Percentiles rank a stretch among this genome's conserved stretches.
phyloP scores from a whole-genome alignment of 305 asterid genomes.

The Fraxinus latifolia region DNA sequence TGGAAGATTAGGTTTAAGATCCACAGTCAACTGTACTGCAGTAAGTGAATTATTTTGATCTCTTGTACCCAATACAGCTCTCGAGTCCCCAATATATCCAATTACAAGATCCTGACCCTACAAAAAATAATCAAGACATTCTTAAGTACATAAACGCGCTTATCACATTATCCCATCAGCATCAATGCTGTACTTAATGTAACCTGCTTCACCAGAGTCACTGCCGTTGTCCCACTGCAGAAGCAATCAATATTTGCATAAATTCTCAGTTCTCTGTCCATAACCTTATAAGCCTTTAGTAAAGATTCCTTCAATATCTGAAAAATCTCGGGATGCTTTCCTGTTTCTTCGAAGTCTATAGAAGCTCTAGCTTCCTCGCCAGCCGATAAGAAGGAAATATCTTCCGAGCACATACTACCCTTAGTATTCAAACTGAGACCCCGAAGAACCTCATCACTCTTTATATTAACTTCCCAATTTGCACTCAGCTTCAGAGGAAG shows the following conservation, averaged over 20 bases:
- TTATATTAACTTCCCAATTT: constrained; percentile 53
- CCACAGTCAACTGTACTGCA: constrained; percentile 75
- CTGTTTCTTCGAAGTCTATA: constrained; percentile 12
- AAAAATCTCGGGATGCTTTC: constrained; percentile 14
- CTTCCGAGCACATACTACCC: constrained; percentile 51
- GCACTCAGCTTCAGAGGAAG: constrained; percentile 71
- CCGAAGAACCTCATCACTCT: constrained; percentile 42
- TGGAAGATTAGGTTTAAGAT: constrained; percentile 84
- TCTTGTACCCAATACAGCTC: constrained; percentile 72
- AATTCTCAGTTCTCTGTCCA: constrained; percentile 30
- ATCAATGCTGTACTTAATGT: neutral
- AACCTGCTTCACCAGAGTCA: constrained; percentile 33
- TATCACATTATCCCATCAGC: neutral
- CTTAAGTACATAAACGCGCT: neutral
- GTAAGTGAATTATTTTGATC: constrained; percentile 46
- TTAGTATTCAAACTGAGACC: constrained; percentile 40
- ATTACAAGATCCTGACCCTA: constrained; percentile 43
- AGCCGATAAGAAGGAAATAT: constrained; percentile 42
- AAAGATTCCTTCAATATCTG: constrained; percentile 29
- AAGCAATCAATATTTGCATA: constrained; percentile 28
- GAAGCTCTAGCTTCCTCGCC: constrained; percentile 28
- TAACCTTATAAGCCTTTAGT: constrained; percentile 29
- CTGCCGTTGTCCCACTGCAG: constrained; percentile 35
- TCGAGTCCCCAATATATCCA: constrained; percentile 68
- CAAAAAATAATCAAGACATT: neutral